Percentiles rank a stretch among this genome's conserved stretches.
Conservation (phyloP, 768 basidiomycete species). For the Tylopilus subfusipes region DNA sequence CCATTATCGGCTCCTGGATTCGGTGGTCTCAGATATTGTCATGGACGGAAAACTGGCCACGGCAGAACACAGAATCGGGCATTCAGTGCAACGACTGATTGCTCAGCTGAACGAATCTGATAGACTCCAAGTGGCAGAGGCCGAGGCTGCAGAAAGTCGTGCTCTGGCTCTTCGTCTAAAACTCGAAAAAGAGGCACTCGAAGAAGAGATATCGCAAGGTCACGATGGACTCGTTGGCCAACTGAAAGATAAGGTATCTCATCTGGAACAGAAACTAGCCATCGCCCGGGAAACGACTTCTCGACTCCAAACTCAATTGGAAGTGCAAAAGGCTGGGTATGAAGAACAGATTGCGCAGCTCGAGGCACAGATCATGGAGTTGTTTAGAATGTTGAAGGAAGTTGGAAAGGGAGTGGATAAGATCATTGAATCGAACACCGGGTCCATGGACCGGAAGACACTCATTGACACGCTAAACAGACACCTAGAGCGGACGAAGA, state of each 20-base stretch:
- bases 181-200: conserved; percentile 78
- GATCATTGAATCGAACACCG: conserved; percentile 60
- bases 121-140: conserved; percentile 69
- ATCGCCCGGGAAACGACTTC: conserved; percentile 77
- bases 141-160: conserved; percentile 70
- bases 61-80: conserved; percentile 80
- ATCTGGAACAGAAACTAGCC: conserved; percentile 72
- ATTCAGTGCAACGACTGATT: conserved; percentile 85
- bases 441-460: conserved; percentile 72
- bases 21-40: conserved; percentile 85
- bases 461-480: conserved; percentile 79
- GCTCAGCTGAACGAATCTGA: conserved; percentile 90
- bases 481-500: conserved; percentile 78
- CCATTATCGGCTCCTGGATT: conserved; percentile 89
- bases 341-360: conserved; percentile 86
- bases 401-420: conserved; percentile 72
- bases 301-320: conserved; percentile 72
- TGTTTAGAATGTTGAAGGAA: conserved; percentile 92
- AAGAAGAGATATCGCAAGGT: conserved; percentile 78
- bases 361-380: conserved; percentile 87
- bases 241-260: conserved; percentile 66
- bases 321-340: conserved; percentile 71
- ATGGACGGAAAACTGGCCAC: conserved; percentile 87
- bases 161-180: conserved; percentile 60
- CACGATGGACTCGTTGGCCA: conserved; percentile 81